Evolutionary conservation across 2,329 filamentous ascomycete species (phyloP), one percentile per base, ranked within the genome.

Genomic region (Lasiodiplodia hormozganensis): DNA sequence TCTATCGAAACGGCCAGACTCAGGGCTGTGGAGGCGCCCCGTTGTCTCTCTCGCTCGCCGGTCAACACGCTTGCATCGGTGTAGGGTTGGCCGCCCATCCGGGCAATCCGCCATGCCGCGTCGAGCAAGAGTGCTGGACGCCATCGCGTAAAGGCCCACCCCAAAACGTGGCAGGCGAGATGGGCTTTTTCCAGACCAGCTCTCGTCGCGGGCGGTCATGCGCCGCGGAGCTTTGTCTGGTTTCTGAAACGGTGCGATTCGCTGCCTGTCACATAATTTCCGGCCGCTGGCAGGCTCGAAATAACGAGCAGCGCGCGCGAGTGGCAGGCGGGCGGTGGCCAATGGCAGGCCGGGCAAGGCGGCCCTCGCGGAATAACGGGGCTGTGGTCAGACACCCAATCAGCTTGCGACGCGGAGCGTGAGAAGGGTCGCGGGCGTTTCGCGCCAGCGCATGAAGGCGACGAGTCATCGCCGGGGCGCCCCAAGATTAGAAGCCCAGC

Each of bases 361-460:
- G 54, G 54, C 31, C 54, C 31, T 57, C 54, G 31, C 31, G 31
- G 18, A 38, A 38, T 38, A 38, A 36, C 54, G 54, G 54, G 54
- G 54, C 31, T 57, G 31, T 21, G 54, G 54, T 21, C n/a, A 64
- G 47, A 58, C 54, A 40, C 34, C 54, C 54, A 58, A 58, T 58
- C 54, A 58, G 34, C 23, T 12, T 40, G 34, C 34, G 34, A 58
- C 54, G 34, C 54, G 54, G 54, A 58, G 54, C 34, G 34, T 58
- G 23, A 58, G 43, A 47, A 64, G 60, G 43, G 43, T 64, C 60
- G 60, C 51, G 60, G 60, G 60, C 60, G 60, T 64, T 64, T 64
- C 60, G 60, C 31, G 36, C 60, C 57, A 64, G 60, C 60, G 60
- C 60, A 64, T 64, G 47, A 64, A 52, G 60, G 60, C 51, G 34